Base-by-base conservation (phyloP, 2,329 filamentous ascomycete genomes). In the Escovopsis sp. region DNA sequence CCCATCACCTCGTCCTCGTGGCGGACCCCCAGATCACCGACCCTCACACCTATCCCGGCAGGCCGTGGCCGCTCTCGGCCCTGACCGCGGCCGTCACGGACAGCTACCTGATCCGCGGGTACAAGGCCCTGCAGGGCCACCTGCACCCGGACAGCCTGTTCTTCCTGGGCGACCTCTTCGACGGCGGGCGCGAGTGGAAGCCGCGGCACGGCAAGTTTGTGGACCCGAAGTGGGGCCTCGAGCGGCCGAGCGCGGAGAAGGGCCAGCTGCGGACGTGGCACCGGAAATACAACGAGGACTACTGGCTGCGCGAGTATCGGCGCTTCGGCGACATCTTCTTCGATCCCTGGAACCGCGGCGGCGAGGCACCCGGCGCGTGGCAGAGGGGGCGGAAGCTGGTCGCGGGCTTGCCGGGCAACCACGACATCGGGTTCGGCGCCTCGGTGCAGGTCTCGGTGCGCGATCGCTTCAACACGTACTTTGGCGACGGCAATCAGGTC, bases 141-240 rank as follows among this genome's bases (percentile, higher is more conserved):
- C 68, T 96, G 12, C 74, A 75, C n/a, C 91, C 91, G 0, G 86
- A 95, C 57, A 88, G 84, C 12, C 69, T 94, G 1, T 76, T 95
- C 56, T 96, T 98, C 56, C 68, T 98, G 0, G 91, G 91, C 7
- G 91, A 98, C 57, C 67, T 98, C 1, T 95, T 98, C 54, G 91
- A 98, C 56, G 91, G 91, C 4, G 91, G 91, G 8, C 75, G 91
- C 51, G 91, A 98, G 66, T 98, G 91, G 91, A 82, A 80, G 51
- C 89, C 88, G 11, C 66, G 62, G 3, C 69, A 69, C 23, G 80
- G 75, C 36, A 60, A 69, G 38, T 77, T 76, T 41, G 62, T 69
- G 23, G 77, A 81, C 48, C 73, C 74, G 1, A 65, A 67, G 48
- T 80, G 76, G 76, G 69, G 70, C 19, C 61, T 61, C 28, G 64